These are phyloP conservation scores for Jaltomata sinuosa DNA, from an alignment of 257 asterid genomes.

Conservation along the genomic window DNA sequence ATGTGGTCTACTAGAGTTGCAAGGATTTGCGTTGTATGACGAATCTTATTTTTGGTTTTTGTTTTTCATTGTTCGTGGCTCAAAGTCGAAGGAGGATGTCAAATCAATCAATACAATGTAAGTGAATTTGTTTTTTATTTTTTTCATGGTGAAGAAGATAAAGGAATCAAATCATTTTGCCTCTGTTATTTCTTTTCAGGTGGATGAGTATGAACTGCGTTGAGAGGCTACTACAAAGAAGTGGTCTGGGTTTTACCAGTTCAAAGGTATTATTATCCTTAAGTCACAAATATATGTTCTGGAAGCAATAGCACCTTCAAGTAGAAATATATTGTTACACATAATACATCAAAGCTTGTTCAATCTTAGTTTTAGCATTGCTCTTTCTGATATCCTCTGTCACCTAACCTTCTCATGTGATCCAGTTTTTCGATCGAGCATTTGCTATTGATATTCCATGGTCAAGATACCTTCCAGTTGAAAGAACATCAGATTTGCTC, in stretches of 20 bases:
- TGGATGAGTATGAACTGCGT: constrained; percentile 66
- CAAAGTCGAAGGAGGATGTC: constrained; percentile 46
- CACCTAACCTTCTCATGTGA: constrained; percentile 13
- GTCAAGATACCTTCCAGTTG: constrained; percentile 70
- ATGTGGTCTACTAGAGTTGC: not conserved
- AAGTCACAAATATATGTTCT: not conserved
- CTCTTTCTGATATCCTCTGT: not conserved
- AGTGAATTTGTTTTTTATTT: constrained; percentile 23
- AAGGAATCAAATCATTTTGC: constrained; percentile 9
- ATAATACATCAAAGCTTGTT: not conserved
- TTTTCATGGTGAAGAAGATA: constrained; percentile 1
- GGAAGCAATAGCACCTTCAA: not conserved
- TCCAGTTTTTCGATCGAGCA: constrained; percentile 58
- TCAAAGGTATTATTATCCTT: constrained; percentile 44
- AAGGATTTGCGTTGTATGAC: not conserved
- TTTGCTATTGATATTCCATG: constrained; percentile 55
- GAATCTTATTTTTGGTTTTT: constrained; percentile 4
- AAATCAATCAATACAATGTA: constrained; percentile 53
- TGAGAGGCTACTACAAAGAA: constrained; percentile 34
- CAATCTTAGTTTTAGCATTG: not conserved
- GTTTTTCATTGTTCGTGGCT: constrained; percentile 18
- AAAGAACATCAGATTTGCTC: constrained; percentile 65
- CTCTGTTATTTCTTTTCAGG: constrained; percentile 30
- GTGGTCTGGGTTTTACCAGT: constrained; percentile 18
- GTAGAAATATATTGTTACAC: not conserved